Conservation (phyloP, 1,284 basidiomycete species). For the Wallemia hederae region DNA sequence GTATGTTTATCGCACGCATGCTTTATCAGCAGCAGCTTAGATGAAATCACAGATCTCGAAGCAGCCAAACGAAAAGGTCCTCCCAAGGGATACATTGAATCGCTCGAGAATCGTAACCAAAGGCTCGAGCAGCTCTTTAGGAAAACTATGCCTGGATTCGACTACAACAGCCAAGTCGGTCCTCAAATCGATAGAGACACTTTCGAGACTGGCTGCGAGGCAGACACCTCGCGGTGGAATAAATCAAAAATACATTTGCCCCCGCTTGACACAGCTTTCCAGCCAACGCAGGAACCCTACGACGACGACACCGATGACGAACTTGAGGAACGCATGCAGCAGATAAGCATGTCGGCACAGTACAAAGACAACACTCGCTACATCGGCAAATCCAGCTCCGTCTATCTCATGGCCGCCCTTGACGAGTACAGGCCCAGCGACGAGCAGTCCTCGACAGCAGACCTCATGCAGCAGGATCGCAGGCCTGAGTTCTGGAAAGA, state of each 20-base stretch:
- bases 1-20: neutral
- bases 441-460: neutral
- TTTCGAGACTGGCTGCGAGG: neutral
- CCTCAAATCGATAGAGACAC: neutral
- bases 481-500: conserved; percentile 1
- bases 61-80: neutral
- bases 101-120: neutral
- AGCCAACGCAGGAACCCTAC: neutral
- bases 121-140: neutral
- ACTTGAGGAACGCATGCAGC: neutral
- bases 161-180: neutral
- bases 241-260: neutral
- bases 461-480: neutral
- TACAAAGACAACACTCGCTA: neutral
- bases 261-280: neutral
- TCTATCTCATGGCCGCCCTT: neutral
- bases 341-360: neutral
- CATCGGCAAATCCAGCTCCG: neutral
- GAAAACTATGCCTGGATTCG: neutral
- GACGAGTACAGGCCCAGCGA: neutral
- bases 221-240: neutral
- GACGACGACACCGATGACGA: neutral
- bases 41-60: neutral
- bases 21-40: neutral
- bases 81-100: neutral